Base-by-base conservation (phyloP, 179 eudicot genomes). In the Silene noctiflora region DNA sequence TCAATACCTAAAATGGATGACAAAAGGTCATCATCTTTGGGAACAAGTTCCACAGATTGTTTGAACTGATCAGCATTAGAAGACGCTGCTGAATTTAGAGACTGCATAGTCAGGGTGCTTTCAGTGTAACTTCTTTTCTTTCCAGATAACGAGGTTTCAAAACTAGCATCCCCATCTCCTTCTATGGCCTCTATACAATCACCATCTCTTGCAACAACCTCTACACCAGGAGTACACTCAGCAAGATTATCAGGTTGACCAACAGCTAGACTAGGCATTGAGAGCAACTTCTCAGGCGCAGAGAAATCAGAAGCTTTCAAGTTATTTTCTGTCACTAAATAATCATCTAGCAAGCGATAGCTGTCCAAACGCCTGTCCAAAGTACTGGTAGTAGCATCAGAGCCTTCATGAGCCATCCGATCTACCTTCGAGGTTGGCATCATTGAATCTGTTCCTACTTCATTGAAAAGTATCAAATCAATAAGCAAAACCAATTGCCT, bases 1-100 rank as follows among this genome's bases (percentile, higher is more conserved):
- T 11, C 53, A 42, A 66, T 89, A 95, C 99, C 99, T 87, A 95
- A 85, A 60, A 95, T 95, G 60, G 99, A 93, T 10, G 99, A 91
- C 77, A 96, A 73, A 82, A 96, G 84, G 85, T 96, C 99, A 81
- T 91, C 86, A 75, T 96, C 98, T 80, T 91, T 87, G n/a, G 98
- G 97, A 82, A 96, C 76, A 51, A 76, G 78, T 71, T 82, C 98
- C n/a, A 72, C 78, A 48, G 91, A 78, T 80, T 87, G 89, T 84
- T 87, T 96, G 61, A 86, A 82, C 75, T 80, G 90, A 69, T 84
- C 85, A 21, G 84, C 84, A 69, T 87, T 87, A 14, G 87, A 84
- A 67, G 98, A 90, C 53, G 87, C 94, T 76, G 80, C 85, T 73
- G 98, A 90, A 86, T 89, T 86, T 53, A 88, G 72, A 83, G 91